Evolutionary conservation across 768 basidiomycete genomes (phyloP), one percentile per base, ranked within the genome.

Genomic region (Suillus decipiens): DNA sequence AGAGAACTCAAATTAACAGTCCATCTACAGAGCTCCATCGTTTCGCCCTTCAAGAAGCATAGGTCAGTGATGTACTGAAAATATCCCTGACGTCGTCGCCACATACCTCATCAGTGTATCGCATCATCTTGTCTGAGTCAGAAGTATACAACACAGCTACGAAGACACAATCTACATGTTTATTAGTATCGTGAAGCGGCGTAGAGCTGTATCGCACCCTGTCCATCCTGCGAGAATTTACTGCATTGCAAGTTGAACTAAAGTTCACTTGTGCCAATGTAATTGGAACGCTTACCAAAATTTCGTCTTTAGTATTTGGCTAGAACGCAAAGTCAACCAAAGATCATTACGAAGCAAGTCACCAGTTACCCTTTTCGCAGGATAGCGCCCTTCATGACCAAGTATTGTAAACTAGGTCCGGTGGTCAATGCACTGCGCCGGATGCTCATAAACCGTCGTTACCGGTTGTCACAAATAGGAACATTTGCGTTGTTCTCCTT

Each of bases 351-450:
- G n/a, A 10, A 43, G n/a, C 3, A 48, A 11, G 6, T 39, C 41
- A 7, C 12, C n/a, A 76, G 86, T 70, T 73, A 91, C 90, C 90
- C 93, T 76, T 93, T 94, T 64, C 92, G 83, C 67, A 94, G 75
- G 69, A 94, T 93, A 28, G 92, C 91, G 60, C 93, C 92, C 77
- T 93, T 94, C 65, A 87, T 86, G 60, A 95, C 92, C 51, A 95
- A 82, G 73, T 94, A 95, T 71, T 94, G 93, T 67, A 95, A 76
- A 68, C 93, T 94, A 73, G 69, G 75, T 34, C 57, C 72, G 64
- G 66, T 66, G 62, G 63, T 62, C 61, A 63, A 42, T 37, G 66
- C 24, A 19, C 28, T 24, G 8, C 17, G n/a, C 17, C 10, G 10
- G 24, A 24, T 19, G 9, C 10, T 41, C 24, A 41, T 28, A 39